Conservation (phyloP, 768 basidiomycete genomes). For the Lentinus brumalis region DNA sequence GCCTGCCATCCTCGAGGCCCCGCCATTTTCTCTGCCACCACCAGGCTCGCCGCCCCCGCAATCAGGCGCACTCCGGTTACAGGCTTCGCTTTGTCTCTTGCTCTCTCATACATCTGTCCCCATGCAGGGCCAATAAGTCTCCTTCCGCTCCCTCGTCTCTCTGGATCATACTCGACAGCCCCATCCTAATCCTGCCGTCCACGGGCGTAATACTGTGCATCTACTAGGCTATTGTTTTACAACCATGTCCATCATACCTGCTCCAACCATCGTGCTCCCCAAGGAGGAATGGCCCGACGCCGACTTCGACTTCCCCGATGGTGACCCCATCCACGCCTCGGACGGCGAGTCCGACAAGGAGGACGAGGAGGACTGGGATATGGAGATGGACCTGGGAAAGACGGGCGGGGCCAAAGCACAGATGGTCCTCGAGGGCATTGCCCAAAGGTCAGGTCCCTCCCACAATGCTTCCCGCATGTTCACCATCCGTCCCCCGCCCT, state of each 20-base stretch:
- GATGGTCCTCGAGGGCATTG: slow-evolving; percentile 40
- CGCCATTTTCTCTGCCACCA: slow-evolving; percentile 4
- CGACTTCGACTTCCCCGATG: slow-evolving; percentile 85
- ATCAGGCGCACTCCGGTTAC: too few species aligned
- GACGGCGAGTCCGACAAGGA: slow-evolving; percentile 64
- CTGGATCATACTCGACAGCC: slow-evolving; percentile 16
- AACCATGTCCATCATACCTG: slow-evolving; percentile 60
- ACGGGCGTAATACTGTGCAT: slow-evolving; percentile 22
- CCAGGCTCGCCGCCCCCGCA: slow-evolving; percentile 4
- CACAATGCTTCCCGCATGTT: slow-evolving; percentile 44
- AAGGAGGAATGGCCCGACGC: slow-evolving; percentile 87
- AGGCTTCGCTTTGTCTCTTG: slow-evolving; percentile 7
- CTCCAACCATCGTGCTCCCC: slow-evolving; percentile 52
- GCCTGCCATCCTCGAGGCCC: slow-evolving; percentile 6
- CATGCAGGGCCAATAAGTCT: slow-evolving; percentile 20
- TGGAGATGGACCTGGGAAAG: slow-evolving; percentile 68
- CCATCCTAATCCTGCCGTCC: slow-evolving; percentile 24
- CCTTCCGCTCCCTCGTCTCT: slow-evolving; percentile 21
- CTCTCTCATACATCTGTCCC: slow-evolving; percentile 9
- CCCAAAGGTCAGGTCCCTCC: slow-evolving; percentile 41
- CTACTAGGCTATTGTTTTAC: slow-evolving; percentile 22
- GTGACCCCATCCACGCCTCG: slow-evolving; percentile 61
- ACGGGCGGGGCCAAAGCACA: slow-evolving; percentile 54
- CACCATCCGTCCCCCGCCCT: slow-evolving; percentile 68
- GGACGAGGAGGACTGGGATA: slow-evolving; percentile 79